Base-by-base conservation (phyloP, 805 yeast species). In the Spathaspora gorwiae region DNA sequence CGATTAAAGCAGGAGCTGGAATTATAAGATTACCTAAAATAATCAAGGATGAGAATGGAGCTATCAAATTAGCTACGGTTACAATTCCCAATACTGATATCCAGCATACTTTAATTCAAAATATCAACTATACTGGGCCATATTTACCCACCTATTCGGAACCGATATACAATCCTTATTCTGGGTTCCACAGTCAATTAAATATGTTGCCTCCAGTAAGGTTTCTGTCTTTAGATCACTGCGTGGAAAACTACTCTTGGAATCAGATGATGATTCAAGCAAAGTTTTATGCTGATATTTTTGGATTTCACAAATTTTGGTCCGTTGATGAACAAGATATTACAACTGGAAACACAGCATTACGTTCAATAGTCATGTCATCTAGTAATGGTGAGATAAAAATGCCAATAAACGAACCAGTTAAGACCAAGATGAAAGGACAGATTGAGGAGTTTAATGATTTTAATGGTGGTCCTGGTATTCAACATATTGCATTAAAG, bases 401-500 rank as follows among this genome's bases (percentile, higher is more conserved):
- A 60, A 81, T 88, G 80, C 95, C 96, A 12, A 77, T 88, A 41
- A 88, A 87, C 62, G 95, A 88, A 61, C 96, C 96, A 0, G 92
- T 89, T 0, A 60, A 68, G 40, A 88, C 90, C 1, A 60, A 68
- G 36, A 75, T 76, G 58, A 79, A 72, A 56, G 81, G 90, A 3
- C 96, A 88, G 58, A 83, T 88, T 47, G 95, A 87, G 62, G 96
- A 88, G 62, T 88, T 84, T 58, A 64, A 84, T 50, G 84, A 82
- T 43, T 88, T 70, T 56, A 75, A 87, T 60, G 78, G 78, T 40
- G 95, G 96, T 0, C 85, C 95, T 0, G 96, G 96, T 3, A 78
- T 89, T 32, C 96, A 88, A 64, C 96, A 88, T 57, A 68, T 88
- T 55, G 96, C 96, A 0, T 60, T 88, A 24, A 64, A 68, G 42